phyloP scores from a whole-genome alignment of 331 rosid genomes.

The Spiraea crenata region DNA sequence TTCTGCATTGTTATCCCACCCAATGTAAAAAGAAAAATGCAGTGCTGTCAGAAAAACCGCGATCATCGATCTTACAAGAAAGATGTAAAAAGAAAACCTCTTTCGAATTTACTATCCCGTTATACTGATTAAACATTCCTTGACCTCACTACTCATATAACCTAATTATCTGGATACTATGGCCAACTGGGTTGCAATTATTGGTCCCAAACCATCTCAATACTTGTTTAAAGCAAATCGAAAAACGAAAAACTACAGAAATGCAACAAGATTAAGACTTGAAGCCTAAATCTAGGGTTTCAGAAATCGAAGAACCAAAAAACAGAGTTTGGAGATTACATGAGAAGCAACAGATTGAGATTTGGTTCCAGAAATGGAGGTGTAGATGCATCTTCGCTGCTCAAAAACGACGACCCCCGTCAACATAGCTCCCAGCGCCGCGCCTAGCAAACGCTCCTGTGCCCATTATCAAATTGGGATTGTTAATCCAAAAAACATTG shows the following conservation, averaged over 20 bases:
- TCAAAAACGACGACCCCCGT: slow-evolving; percentile 61
- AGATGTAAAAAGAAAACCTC: too few relatives aligned
- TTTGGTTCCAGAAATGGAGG: slow-evolving; percentile 47
- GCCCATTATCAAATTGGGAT: background rate
- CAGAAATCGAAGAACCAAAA: background rate
- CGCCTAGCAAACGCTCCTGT: slow-evolving; percentile 82
- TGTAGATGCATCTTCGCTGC: slow-evolving; percentile 61
- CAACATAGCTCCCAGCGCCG: slow-evolving; percentile 62
- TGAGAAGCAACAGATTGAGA: slow-evolving; percentile 29
- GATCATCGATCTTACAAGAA: too few relatives aligned
- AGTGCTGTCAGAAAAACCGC: too few relatives aligned
- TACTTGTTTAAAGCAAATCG: background rate
- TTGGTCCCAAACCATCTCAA: too few relatives aligned
- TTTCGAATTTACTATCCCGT: background rate
- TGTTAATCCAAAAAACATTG: too few relatives aligned
- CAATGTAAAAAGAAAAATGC: too few relatives aligned
- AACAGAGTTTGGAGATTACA: slow-evolving; percentile 30
- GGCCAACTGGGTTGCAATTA: background rate
- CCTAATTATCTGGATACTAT: background rate
- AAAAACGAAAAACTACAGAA: background rate
- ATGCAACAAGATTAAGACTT: background rate
- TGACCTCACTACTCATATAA: background rate
- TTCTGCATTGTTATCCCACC: background rate
- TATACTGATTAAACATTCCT: background rate
- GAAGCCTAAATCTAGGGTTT: slow-evolving; percentile 1